Percentiles rank a stretch among this genome's conserved stretches.
These are phyloP conservation scores for Hymenoscyphus occultus DNA, from an alignment of 2,329 filamentous ascomycete genomes.

Conservation along the genomic window DNA sequence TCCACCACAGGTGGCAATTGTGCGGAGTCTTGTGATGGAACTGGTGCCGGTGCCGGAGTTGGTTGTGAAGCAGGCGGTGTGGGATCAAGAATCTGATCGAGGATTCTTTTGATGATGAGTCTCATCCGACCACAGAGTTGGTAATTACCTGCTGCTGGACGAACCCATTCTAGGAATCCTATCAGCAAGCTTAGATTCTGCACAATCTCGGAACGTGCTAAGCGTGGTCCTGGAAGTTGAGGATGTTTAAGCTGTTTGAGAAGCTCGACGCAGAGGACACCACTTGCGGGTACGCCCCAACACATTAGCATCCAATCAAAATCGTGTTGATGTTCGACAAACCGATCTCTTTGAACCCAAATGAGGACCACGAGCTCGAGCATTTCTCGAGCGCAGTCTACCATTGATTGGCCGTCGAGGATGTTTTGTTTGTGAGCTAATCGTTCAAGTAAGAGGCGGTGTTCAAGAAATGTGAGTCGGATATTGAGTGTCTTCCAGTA, in stretches of 20 bases:
- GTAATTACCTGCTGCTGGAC: conserved; percentile 47
- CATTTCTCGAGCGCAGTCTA: conserved; percentile 46
- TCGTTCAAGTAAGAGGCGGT: conserved; percentile 57
- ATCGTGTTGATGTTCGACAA: conserved; percentile 42
- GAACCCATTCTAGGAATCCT: conserved; percentile 51
- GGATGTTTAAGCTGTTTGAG: conserved; percentile 41
- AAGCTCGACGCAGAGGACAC: conserved; percentile 50
- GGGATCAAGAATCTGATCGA: conserved; percentile 48
- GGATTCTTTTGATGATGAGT: conserved; percentile 48
- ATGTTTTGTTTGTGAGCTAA: conserved; percentile 48
- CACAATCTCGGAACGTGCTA: conserved; percentile 48
- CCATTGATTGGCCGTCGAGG: conserved; percentile 42
- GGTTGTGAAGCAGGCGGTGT: conserved; percentile 20
- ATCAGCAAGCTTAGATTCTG: conserved; percentile 51
- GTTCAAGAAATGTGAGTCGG: conserved; percentile 51
- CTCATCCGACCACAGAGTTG: conserved; percentile 47
- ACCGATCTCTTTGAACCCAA: conserved; percentile 49
- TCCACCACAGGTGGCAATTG: neutral
- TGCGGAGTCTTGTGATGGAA: conserved; percentile 11
- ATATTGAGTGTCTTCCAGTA: conserved; percentile 46
- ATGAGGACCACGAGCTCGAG: conserved; percentile 45
- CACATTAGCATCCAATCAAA: conserved; percentile 50
- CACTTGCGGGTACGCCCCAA: conserved; percentile 48
- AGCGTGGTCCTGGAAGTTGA: conserved; percentile 35
- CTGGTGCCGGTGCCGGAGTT: neutral